Evolutionary conservation across 371 early-diverging fungal genomes (phyloP).

Genomic region (Rhizopus microsporus): DNA sequence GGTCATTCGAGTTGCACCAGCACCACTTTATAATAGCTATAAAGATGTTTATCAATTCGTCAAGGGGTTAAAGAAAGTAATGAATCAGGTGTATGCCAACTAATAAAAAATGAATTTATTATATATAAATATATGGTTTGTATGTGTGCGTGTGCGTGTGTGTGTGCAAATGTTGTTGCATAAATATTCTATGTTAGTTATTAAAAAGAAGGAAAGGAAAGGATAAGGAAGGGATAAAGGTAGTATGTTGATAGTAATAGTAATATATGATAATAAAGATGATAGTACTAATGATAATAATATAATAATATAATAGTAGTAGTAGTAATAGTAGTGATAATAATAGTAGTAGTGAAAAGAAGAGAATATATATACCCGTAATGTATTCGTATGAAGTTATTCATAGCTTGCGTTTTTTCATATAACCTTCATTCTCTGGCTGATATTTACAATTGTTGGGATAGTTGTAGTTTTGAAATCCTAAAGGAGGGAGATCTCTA

Average conservation of each 20-base stretch:
- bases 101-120: slow-evolving; percentile 5
- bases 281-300: slow-evolving; percentile 1
- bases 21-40: slow-evolving; percentile 89
- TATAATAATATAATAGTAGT: slow-evolving; percentile 5
- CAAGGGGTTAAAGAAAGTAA: slow-evolving; percentile 43
- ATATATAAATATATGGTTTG: no score
- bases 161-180: no score
- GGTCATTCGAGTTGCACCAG: slow-evolving; percentile 90
- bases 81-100: slow-evolving; percentile 38
- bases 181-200: neutral
- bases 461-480: slow-evolving; percentile 16
- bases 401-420: slow-evolving; percentile 36
- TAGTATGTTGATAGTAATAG: neutral
- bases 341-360: slow-evolving; percentile 1
- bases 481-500: slow-evolving; percentile 25
- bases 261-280: neutral
- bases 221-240: slow-evolving; percentile 1
- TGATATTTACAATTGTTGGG: slow-evolving; percentile 15
- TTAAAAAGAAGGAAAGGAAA: slow-evolving; percentile 1
- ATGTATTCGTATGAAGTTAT: neutral
- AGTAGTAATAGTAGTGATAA: slow-evolving; percentile 7
- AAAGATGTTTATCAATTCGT: slow-evolving; percentile 68
- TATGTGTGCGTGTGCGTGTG: no score
- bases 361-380: neutral
- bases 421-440: slow-evolving; percentile 21